Percentiles rank a stretch among this genome's conserved stretches.
Conservation (phyloP, 768 basidiomycete species). For the Rhizopogon vesiculosus region DNA sequence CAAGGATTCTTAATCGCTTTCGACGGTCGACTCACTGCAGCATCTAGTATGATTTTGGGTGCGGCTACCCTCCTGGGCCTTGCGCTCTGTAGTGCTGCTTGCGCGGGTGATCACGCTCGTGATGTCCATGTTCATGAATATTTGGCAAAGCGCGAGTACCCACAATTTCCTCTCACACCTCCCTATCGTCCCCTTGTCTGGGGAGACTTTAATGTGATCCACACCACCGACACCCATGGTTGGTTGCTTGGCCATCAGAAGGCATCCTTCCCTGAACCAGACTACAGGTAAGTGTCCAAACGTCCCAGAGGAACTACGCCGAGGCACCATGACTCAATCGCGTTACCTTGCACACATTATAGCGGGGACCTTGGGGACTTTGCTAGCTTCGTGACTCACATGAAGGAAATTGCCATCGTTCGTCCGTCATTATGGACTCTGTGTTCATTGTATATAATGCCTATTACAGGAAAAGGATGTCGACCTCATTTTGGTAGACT, state of each 20-base stretch:
- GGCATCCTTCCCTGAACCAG: slow-evolving; percentile 64
- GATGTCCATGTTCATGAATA: slow-evolving; percentile 29
- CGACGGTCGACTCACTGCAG: background rate
- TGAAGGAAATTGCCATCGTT: slow-evolving; percentile 71
- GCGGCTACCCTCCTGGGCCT: slow-evolving; percentile 14
- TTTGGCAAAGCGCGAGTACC: slow-evolving; percentile 30
- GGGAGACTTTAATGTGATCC: slow-evolving; percentile 87
- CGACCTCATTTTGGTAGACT: slow-evolving; percentile 79
- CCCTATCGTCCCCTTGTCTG: slow-evolving; percentile 71
- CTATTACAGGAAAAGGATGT: slow-evolving; percentile 54
- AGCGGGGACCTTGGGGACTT: slow-evolving; percentile 77
- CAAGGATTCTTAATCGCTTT: background rate
- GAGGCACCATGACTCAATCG: background rate
- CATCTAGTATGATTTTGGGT: slow-evolving; percentile 8
- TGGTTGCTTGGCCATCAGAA: slow-evolving; percentile 87
- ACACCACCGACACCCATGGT: slow-evolving; percentile 82
- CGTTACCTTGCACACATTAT: background rate
- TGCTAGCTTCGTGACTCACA: slow-evolving; percentile 77
- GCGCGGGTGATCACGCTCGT: slow-evolving; percentile 16
- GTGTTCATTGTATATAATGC: background rate
- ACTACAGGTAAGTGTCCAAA: slow-evolving; percentile 47
- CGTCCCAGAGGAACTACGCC: background rate
- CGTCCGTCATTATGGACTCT: slow-evolving; percentile 5
- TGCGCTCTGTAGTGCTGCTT: slow-evolving; percentile 11
- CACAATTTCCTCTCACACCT: slow-evolving; percentile 39